Evolutionary conservation across 805 yeast genomes (phyloP).

Genomic region (Saccharomyces mikatae): DNA sequence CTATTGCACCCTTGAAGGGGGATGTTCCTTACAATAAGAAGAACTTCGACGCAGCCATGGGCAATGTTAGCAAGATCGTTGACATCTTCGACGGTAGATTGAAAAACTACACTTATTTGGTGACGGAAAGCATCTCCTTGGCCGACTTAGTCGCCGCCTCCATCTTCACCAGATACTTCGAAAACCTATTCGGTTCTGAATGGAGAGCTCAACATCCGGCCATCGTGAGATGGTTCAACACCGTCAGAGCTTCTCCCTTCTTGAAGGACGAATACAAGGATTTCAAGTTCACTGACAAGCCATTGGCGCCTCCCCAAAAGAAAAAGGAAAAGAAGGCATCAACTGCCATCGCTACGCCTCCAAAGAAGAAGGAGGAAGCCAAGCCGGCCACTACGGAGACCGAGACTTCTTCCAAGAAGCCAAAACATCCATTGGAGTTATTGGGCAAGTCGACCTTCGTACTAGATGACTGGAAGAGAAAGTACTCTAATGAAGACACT

Average conservation of each 20-base stretch:
- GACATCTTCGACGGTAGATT: conserved; percentile 49
- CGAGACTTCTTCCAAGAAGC: conserved; percentile 51
- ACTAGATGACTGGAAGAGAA: conserved; percentile 92
- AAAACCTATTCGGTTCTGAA: conserved; percentile 50
- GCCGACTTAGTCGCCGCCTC: conserved; percentile 59
- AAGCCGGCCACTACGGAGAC: conserved; percentile 36
- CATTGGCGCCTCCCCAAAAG: conserved; percentile 50
- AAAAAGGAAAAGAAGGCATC: conserved; percentile 17
- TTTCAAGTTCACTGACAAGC: conserved; percentile 54
- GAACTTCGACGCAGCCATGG: conserved; percentile 39
- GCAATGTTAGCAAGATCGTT: conserved; percentile 33
- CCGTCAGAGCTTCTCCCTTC: conserved; percentile 39
- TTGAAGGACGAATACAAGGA: conserved; percentile 42
- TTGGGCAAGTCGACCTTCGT: conserved; percentile 65
- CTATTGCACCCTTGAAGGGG: conserved; percentile 59
- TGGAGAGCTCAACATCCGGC: conserved; percentile 60
- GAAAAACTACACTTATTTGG: conserved; percentile 55
- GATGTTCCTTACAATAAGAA: conserved; percentile 71
- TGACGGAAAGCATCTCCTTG: conserved; percentile 54
- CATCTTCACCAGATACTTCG: conserved; percentile 46
- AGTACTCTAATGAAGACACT: conserved; percentile 94
- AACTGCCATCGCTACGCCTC: conserved; percentile 32
- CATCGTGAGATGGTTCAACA: conserved; percentile 63
- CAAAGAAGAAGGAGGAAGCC: conserved; percentile 32
- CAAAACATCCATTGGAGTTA: conserved; percentile 84